Evolutionary conservation across 2,329 filamentous ascomycete genomes (phyloP), one percentile per base, ranked within the genome.

Genomic region (Metarhizium anisopliae): DNA sequence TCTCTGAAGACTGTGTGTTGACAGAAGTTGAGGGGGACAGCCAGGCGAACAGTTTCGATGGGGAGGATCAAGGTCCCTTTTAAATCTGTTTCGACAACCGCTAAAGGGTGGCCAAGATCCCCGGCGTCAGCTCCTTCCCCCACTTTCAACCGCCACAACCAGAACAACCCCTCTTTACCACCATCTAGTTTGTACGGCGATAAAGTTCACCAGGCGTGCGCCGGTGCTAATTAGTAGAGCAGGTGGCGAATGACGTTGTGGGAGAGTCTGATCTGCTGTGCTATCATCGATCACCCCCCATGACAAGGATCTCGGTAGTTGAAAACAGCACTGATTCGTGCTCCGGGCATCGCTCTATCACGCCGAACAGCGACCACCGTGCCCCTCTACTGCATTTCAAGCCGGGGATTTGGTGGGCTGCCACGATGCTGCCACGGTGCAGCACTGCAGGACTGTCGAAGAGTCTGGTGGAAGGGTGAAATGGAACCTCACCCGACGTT

Each of bases 221-320:
- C 4, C 10, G 20, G 25, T 49, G 45, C 45, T 30, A 49, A 30
- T 20, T 29, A 49, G 20, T 20, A 13, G 18, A 49, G 20, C 4
- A 30, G 47, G 55, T 54, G 47, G 55, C 55, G 55, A 57, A 55
- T 57, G 52, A 55, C 52, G 55, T 55, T 45, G 49, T 14, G 10
- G 8, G 47, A 47, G 47, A 51, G 38, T 20, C 29, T 49, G 11
- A n/a, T 4, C 20, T 49, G 25, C 25, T 29, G 25, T 20, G 13
- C 45, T 2, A 45, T 45, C 42, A 45, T n/a, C 13, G 14, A 30
- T 14, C 45, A 20, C 6, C 25, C 25, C 25, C 25, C 25, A 25
- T 25, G 25, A 25, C 43, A 47, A 47, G 43, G 43, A 47, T 47
- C 43, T 29, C 43, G 43, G 43, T 18, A 47, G n/a, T 43, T 14